phyloP scores from a whole-genome alignment of 1,139 yeast genomes.

The Geotrichum klebahnii region DNA sequence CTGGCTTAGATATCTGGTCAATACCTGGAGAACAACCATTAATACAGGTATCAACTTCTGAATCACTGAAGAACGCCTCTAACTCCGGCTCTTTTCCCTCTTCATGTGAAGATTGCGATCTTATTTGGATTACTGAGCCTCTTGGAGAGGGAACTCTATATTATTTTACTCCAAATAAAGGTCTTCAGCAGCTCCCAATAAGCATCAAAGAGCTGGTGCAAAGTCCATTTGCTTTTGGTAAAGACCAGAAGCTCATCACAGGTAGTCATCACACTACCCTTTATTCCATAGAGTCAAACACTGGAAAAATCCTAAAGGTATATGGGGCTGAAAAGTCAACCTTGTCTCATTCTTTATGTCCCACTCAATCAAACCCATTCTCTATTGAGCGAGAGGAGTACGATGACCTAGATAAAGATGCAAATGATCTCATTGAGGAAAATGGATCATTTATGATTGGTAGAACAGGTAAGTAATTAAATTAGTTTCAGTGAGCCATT shows the following conservation, averaged over 20 bases:
- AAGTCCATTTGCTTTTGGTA: conserved; percentile 64
- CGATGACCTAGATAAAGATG: conserved; percentile 25
- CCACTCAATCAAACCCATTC: conserved; percentile 17
- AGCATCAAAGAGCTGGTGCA: conserved; percentile 76
- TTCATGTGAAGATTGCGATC: conserved; percentile 34
- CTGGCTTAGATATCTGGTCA: conserved; percentile 79
- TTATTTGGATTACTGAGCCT: conserved; percentile 87
- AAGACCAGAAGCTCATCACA: conserved; percentile 85
- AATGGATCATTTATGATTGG: conserved; percentile 40
- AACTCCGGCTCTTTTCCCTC: conserved; percentile 2
- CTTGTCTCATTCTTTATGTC: conserved; percentile 31
- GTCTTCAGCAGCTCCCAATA: conserved; percentile 77
- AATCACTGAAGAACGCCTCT: conserved; percentile 11
- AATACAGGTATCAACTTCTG: conserved; percentile 32
- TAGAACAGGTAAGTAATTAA: conserved; percentile 32
- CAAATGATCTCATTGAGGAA: conserved; percentile 27
- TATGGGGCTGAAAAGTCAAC: conserved; percentile 49
- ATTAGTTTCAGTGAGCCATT: conserved; percentile 45
- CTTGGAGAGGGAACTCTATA: conserved; percentile 80
- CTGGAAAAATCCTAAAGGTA: conserved; percentile 71
- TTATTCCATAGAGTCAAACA: conserved; percentile 65
- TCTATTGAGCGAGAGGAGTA: conserved; percentile 26
- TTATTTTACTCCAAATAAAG: conserved; percentile 73
- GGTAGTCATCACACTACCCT: conserved; percentile 77
- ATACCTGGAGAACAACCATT: conserved; percentile 47